phyloP scores from a whole-genome alignment of 805 yeast genomes.

The Myxozyma monticola region DNA sequence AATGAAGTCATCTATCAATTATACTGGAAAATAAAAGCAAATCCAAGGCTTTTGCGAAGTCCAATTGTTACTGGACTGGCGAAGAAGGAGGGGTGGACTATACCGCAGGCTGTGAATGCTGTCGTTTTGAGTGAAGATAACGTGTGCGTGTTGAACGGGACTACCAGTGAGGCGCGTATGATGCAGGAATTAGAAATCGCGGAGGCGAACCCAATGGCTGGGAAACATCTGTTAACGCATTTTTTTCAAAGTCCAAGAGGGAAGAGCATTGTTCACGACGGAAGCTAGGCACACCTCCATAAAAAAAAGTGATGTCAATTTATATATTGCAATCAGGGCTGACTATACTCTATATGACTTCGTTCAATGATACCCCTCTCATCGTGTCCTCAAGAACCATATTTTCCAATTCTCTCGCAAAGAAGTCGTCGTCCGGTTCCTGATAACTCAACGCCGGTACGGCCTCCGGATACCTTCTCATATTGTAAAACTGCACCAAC shows the following conservation, averaged over 20 bases:
- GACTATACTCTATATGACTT: no score
- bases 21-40: constrained; percentile 14
- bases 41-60: background rate
- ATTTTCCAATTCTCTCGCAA: constrained; percentile 39
- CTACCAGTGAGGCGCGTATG: constrained; percentile 11
- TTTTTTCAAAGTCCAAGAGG: no score
- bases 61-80: background rate
- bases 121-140: constrained; percentile 5
- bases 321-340: no score
- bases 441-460: constrained; percentile 62
- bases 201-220: constrained; percentile 1
- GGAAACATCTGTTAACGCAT: background rate
- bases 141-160: constrained; percentile 12
- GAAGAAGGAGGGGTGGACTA: no score
- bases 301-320: no score
- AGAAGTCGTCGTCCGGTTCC: constrained; percentile 43
- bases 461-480: constrained; percentile 52
- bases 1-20: constrained; percentile 11
- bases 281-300: no score
- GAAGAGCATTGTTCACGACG: no score
- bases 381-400: constrained; percentile 19
- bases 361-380: background rate
- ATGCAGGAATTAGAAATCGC: background rate
- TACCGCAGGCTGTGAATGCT: constrained; percentile 8
- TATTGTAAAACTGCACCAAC: constrained; percentile 72